Evolutionary conservation across 148 eudicot genomes (phyloP).

Genomic region (Silene latifolia): DNA sequence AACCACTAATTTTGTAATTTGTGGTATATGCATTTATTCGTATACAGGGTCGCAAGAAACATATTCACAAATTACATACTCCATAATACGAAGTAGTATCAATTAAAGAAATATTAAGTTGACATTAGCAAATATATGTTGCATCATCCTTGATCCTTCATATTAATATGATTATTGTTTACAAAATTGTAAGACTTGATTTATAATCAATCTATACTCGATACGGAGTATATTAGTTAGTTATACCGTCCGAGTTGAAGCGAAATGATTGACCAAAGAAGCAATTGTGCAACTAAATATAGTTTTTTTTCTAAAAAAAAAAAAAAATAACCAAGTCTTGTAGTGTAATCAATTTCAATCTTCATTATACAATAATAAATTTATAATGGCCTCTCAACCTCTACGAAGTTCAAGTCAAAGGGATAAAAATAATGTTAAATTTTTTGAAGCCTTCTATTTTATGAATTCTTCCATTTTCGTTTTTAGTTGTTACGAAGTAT

Average conservation of each 20-base stretch:
- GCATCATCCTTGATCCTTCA: not conserved
- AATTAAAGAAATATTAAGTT: slow-evolving; percentile 2
- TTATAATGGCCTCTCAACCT: slow-evolving; percentile 9
- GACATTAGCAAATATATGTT: slow-evolving; percentile 9
- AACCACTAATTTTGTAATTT: no score
- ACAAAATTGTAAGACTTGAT: slow-evolving; percentile 5
- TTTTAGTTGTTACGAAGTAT: not conserved
- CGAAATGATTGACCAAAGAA: slow-evolving; percentile 8
- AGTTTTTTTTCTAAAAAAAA: no score
- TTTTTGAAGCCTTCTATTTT: not conserved
- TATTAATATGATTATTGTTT: slow-evolving; percentile 11
- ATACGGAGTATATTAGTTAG: not conserved
- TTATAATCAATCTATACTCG: not conserved
- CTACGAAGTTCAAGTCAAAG: slow-evolving; percentile 2
- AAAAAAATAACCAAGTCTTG: no score
- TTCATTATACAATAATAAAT: not conserved
- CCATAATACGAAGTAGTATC: no score
- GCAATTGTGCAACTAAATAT: not conserved
- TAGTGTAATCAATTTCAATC: not conserved
- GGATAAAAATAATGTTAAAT: not conserved
- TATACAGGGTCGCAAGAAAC: no score
- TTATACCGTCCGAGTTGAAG: slow-evolving; percentile 14
- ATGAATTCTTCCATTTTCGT: not conserved
- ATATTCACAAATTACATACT: not conserved
- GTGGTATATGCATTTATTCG: not conserved